phyloP scores from a whole-genome alignment of 2,329 filamentous ascomycete species.

The Fusarium luffae region DNA sequence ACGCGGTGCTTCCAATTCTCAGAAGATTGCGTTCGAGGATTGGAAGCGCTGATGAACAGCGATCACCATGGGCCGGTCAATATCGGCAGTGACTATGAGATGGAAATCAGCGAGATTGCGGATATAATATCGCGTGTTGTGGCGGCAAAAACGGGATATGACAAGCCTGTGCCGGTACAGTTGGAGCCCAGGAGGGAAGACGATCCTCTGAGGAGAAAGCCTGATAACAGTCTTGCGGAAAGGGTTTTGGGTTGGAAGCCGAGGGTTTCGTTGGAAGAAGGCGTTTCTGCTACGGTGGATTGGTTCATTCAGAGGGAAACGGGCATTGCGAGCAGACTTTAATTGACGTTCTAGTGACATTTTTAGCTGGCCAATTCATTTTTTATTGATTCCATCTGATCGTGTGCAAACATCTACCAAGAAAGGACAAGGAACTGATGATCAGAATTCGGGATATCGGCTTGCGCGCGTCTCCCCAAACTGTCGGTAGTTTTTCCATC shows the following conservation, averaged over 20 bases:
- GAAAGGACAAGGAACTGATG: background rate
- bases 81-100: conserved; percentile 33
- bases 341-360: background rate
- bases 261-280: conserved; percentile 19
- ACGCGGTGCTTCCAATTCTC: conserved; percentile 34
- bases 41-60: conserved; percentile 36
- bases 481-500: background rate
- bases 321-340: conserved; percentile 21
- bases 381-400: background rate
- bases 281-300: conserved; percentile 27
- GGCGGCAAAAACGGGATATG: conserved; percentile 18
- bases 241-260: conserved; percentile 28
- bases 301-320: conserved; percentile 34
- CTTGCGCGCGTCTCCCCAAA: background rate
- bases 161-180: conserved; percentile 5
- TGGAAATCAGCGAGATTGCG: conserved; percentile 30
- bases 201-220: conserved; percentile 29
- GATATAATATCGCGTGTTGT: conserved; percentile 27
- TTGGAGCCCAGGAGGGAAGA: conserved; percentile 32
- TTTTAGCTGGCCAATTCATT: background rate
- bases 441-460: background rate
- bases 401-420: background rate
- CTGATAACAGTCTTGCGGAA: conserved; percentile 26
- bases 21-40: conserved; percentile 16
- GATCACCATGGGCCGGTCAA: conserved; percentile 29